Base-by-base conservation (phyloP, 129 eudicot species). In the Ambrosia artemisiifolia region DNA sequence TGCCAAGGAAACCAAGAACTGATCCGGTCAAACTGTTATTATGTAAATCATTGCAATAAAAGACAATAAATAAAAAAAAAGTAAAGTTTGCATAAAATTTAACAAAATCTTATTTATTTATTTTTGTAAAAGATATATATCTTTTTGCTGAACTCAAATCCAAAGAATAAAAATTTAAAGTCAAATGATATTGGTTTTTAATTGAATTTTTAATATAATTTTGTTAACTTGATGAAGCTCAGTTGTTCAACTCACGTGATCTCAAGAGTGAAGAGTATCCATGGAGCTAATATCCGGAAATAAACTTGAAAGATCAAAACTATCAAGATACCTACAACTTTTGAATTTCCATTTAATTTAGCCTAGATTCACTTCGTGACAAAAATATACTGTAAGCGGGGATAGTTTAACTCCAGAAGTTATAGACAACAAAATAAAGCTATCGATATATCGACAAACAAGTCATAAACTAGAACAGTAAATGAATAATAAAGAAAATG, bases 231-330 rank as follows among this genome's bases (percentile, higher is more conserved):
- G n/a, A n/a, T n/a, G n/a, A 57, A 14, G 17, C n/a, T 49, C 11
- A 11, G 5, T 49, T 24, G 67, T 40, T 62, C 19, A 65, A 44
- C 88, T 82, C 62, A 90, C 96, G 87, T 82, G 60, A 67, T 87
- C 49, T 71, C 24, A n/a, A n/a, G n/a, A n/a, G n/a, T n/a, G n/a
- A 33, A 90, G 86, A 50, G 82, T 88, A 57, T 74, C 83, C 93
- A 90, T 90, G 65, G 88, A 78, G 54, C 90, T 84, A 35, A 90
- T 78, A 59, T 90, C 88, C 47, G 96, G 93, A 82, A 90, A 79
- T 19, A 30, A 17, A 61, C 96, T 93, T 0, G 81, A 78, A 7
- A 90, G 83, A 17, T 60, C 75, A 16, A 62, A 89, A 75, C 90
- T 67, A 62, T 77, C 68, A 18, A 89, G 88, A 73, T 67, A 20